Conservation (phyloP, 2,329 filamentous ascomycete species). For the Ascochyta viciae-villosae region DNA sequence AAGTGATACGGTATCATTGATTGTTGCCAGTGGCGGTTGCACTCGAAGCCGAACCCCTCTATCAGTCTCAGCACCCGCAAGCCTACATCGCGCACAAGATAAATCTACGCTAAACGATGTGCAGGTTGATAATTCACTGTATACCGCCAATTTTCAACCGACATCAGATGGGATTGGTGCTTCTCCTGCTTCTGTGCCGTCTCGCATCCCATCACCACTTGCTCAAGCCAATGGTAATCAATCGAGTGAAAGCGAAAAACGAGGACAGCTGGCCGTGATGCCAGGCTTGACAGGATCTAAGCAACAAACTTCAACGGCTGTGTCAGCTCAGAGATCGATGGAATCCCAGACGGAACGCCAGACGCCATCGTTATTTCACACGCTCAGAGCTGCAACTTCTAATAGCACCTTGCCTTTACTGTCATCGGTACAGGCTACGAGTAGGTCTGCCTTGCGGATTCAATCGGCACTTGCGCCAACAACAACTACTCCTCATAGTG, state of each 20-base stretch:
- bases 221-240: neutral
- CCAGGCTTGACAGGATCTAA: neutral
- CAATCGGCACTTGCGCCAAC: neutral
- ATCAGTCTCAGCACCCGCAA: neutral
- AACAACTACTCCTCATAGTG: neutral
- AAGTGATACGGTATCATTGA: neutral
- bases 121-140: no score
- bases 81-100: neutral
- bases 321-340: neutral
- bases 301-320: neutral
- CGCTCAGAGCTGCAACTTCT: neutral
- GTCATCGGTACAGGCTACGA: neutral
- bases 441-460: neutral
- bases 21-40: neutral
- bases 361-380: neutral
- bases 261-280: neutral
- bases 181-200: neutral
- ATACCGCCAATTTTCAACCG: neutral
- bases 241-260: no score
- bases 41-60: neutral
- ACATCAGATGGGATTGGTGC: neutral
- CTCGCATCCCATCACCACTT: neutral
- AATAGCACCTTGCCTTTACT: neutral
- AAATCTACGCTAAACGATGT: neutral
- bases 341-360: neutral